Percentiles rank a stretch among this genome's conserved stretches.
Evolutionary conservation across 2,329 filamentous ascomycete genomes (phyloP).

Genomic region (Esteya vermicola): DNA sequence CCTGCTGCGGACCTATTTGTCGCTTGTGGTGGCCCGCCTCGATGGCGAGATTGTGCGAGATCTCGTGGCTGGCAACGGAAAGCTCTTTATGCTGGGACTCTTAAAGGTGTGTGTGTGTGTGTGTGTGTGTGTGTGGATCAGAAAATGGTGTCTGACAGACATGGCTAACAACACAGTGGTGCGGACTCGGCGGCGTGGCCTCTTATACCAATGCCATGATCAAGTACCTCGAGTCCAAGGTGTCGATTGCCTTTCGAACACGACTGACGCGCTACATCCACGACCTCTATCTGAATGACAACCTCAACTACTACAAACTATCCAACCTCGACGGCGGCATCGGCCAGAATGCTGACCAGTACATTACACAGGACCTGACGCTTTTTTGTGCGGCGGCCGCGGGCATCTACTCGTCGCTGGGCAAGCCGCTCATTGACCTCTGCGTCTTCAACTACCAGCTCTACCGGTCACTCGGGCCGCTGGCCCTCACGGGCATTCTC

Average conservation of each 20-base stretch:
- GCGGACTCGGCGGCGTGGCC: conserved; percentile 79
- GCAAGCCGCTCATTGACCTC: conserved; percentile 95
- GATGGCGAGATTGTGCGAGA: conserved; percentile 96
- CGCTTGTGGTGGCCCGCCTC: conserved; percentile 77
- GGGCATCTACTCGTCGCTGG: conserved; percentile 84
- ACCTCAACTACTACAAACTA: conserved; percentile 92
- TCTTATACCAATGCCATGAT: conserved; percentile 99
- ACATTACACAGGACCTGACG: conserved; percentile 93
- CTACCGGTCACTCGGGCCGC: conserved; percentile 75
- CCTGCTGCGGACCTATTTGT: conserved; percentile 85
- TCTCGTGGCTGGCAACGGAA: conserved; percentile 87
- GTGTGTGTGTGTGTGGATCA: no score
- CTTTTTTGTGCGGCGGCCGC: conserved; percentile 89
- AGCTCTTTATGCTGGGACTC: conserved; percentile 75
- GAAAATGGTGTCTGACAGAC: no score
- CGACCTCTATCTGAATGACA: conserved; percentile 88
- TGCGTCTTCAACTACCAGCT: conserved; percentile 98
- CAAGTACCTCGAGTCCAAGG: conserved; percentile 94
- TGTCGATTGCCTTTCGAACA: conserved; percentile 94
- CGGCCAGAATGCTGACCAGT: conserved; percentile 85
- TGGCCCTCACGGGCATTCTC: conserved; percentile 73
- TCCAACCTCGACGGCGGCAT: conserved; percentile 86
- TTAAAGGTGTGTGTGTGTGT: no score
- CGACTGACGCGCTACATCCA: conserved; percentile 92
- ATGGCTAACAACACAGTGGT: conserved; percentile 52